Evolutionary conservation across 768 basidiomycete species (phyloP), one percentile per base, ranked within the genome.

Genomic region (Leccinellum albellum): DNA sequence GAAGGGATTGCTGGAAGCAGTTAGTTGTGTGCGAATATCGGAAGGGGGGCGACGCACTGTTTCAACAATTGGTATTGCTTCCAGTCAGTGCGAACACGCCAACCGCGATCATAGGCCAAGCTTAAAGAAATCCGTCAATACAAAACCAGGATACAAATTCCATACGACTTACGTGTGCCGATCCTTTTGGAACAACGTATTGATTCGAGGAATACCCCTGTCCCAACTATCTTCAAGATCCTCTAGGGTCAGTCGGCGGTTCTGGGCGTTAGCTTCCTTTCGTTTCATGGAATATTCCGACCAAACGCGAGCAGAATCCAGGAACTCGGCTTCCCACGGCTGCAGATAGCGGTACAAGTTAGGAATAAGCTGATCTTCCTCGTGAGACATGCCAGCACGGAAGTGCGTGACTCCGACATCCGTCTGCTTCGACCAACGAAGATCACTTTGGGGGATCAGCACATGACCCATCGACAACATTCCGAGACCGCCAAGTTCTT

Each of bases 381-480:
- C 91, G 55, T 95, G 93, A 13, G 91, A 89, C 96, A 98, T 97
- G 69, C 97, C 97, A 57, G 96, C 93, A 66, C 97, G 89, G 93
- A 98, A 99, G 75, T 99, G 96, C 5, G 95, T 95, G 58, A 98
- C 94, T 59, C 91, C 93, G 26, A 93, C 88, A 66, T 98, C 96
- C 21, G 97, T 99, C 72, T 99, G 97, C 71, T 97, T 98, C 35
- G 91, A 94, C 94, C 94, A 98, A 55, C 96, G 83, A 31, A 98
- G 82, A 68, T 98, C 97, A 66, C 93, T 95, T 70, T 98, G 96
- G 42, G 97, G 97, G 58, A 99, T 98, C 51, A 99, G 80, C 50
- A 99, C 95, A 73, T 98, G 97, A 13, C 96, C 96, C 97, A 99
- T 99, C 3, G 94, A 98, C 67, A 99, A 78, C 97, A 98, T 98